Evolutionary conservation across 75 land plant genomes (phyloP), one percentile per base, ranked within the genome.

Genomic region (Selaginella tamariscina): DNA sequence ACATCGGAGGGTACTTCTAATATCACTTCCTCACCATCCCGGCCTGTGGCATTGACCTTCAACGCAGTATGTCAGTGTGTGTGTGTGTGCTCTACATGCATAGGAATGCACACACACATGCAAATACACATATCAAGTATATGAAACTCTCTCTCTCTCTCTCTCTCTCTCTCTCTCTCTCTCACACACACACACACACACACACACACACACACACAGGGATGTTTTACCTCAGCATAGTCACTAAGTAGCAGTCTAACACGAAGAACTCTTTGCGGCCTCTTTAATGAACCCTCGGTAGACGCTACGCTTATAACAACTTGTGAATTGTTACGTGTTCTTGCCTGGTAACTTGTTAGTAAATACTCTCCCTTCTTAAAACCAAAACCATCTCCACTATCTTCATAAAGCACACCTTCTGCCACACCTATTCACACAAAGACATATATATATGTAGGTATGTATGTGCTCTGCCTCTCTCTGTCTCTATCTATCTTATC

Each of bases 381-480:
- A 29, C 68, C 84, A 86, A 86, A 92, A 55, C 94, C 94, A 80
- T 92, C 89, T 33, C 85, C 90, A 69, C 78, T 82, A 84, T 92
- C 98, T 70, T 92, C 98, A 82, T 77, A 92, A 1, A 88, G 78
- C 65, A 82, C 64, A 54, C 98, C 98, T 81, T 78, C 69, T 30
- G 98, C 98, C 75, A 77, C 86, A 29, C 33, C 95, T 88, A n/a
- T n/a, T n/a, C n/a, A n/a, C n/a, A n/a, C n/a, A n/a, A n/a, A n/a
- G n/a, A n/a, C n/a, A n/a, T n/a, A n/a, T n/a, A n/a, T n/a, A n/a
- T n/a, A n/a, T n/a, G n/a, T n/a, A n/a, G n/a, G n/a, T n/a, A n/a
- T n/a, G n/a, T n/a, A n/a, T n/a, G n/a, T n/a, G n/a, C n/a, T n/a
- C n/a, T 88, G 49, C 49, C 5, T 5, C 49, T 39, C 49, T 39